Evolutionary conservation across 129 eudicot species (phyloP).

Genomic region (Flaveria bidentis): DNA sequence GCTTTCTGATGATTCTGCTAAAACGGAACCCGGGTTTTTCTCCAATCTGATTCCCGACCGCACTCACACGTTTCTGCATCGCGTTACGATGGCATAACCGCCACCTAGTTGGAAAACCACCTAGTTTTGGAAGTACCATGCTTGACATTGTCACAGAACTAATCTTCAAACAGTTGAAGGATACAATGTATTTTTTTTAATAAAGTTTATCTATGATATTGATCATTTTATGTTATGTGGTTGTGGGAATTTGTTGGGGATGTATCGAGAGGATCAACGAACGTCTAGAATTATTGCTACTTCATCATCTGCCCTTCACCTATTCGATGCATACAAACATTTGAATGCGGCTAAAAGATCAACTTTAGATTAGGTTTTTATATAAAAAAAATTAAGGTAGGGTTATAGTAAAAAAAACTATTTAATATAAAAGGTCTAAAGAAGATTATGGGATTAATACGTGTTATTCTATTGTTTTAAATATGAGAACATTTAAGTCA

Average conservation of each 20-base stretch:
- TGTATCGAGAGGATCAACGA: conserved; percentile 22
- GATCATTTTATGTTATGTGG: conserved; percentile 31
- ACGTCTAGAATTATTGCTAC: conserved; percentile 20
- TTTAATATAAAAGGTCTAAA: too few relatives aligned
- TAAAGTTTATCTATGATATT: conserved; percentile 13
- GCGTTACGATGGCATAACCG: conserved; percentile 5
- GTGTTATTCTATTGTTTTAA: too few relatives aligned
- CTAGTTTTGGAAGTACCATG: conserved; percentile 31
- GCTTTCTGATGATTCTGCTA: conserved; percentile 29
- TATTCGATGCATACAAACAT: conserved; percentile 23
- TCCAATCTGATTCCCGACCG: background rate
- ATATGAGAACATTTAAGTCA: too few relatives aligned
- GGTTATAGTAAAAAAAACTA: too few relatives aligned
- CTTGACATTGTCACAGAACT: conserved; percentile 37
- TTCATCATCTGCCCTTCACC: background rate
- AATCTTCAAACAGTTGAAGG: background rate
- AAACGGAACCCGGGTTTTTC: conserved; percentile 15
- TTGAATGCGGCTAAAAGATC: conserved; percentile 12
- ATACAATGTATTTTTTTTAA: conserved; percentile 19
- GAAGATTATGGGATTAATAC: too few relatives aligned
- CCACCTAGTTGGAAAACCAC: conserved; percentile 11
- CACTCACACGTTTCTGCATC: conserved; percentile 14
- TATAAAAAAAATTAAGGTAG: too few relatives aligned
- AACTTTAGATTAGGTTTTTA: too few relatives aligned
- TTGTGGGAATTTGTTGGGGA: conserved; percentile 35